Evolutionary conservation across 257 asterid genomes (phyloP), one percentile per base, ranked within the genome.

Genomic region (Plectranthus barbatus): DNA sequence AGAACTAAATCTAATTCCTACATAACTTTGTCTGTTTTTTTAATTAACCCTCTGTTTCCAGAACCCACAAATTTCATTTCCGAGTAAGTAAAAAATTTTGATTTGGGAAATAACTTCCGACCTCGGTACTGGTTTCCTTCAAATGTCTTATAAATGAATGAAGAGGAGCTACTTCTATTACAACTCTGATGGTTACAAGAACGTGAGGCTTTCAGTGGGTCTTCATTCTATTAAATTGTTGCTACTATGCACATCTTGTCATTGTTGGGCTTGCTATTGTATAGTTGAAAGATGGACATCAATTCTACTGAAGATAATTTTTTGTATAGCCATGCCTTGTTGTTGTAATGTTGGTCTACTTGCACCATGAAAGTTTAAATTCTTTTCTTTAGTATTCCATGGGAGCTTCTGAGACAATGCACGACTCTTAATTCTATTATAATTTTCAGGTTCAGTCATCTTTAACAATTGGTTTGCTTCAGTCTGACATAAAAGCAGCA

Each of bases 401-500:
- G 24, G 60, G 62, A 64, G 23, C 57, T 60, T 44, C 60, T 51
- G 71, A 59, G 52, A 60, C 40, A 19, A 17, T 67, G 44, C 41
- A 51, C 7, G 47, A 44, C 62, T 57, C 64, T 74, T 36, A 33
- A 68, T 37, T 55, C 29, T 66, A 40, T 71, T 59, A 57, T 57
- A 13, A 18, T 60, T 77, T 67, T 71, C 99, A 93, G 99, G 96
- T 93, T 62, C 96, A 81, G 79, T 87, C 97, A 71, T 90, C 99
- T 46, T 82, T 75, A 64, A 72, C 88, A 21, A 78, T 90, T 74
- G 83, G 84, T 74, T 80, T 93, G 82, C 95, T 93, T 66, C 99
- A 93, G 77, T 87, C 96, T 29, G 99, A 93, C 76, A 83, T 93
- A 47, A 93, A 90, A 76, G 74, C 88, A 72, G 97, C 97, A 60